Base-by-base conservation (phyloP, 805 yeast species). In the Kuraishia capsulata region DNA sequence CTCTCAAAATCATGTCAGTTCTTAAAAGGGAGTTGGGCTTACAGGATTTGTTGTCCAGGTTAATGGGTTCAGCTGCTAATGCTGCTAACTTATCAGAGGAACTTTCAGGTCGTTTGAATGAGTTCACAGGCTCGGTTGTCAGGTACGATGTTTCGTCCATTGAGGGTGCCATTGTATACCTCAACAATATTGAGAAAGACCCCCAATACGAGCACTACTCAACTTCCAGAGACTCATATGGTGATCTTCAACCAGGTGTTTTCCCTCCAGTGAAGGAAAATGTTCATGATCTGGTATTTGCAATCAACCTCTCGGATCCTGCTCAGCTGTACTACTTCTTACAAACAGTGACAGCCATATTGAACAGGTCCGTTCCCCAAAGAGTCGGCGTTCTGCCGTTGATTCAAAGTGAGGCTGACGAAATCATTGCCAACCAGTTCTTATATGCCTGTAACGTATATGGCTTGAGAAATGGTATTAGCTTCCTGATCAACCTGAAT, bases 381-480 rank as follows among this genome's bases (percentile, higher is more conserved):
- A 81, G 89, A 55, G 52, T 90, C 37, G 98, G 97, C 5, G 44
- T 90, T 3, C 62, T 90, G n/a, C 95, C 97, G 0, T 41, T 82
- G 2, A 51, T 57, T 6, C 56, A 52, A 4, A 41, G 49, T 10
- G 47, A 41, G 3, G 30, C 36, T 6, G 60, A 58, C 42, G 39
- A 39, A 19, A 39, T 43, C 6, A 38, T 50, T 16, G 52, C 59
- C 0, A 49, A 48, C 23, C 56, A 57, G 28, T 47, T 59, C 21
- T 40, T 45, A 8, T 50, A 45, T 21, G 40, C 54, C 4, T 32
- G 29, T 20, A 39, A 48, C 26, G 31, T 43, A 3, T 20, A 35
- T 3, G 55, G 58, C 8, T 34, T 50, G 1, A 43, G 38, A 5
- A 51, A 45, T 13, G 56, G 52, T 0, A 37, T 54, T 17, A 38